Evolutionary conservation across 371 early-diverging fungal genomes (phyloP), one percentile per base, ranked within the genome.

Genomic region (Rhizopus stolonifer): DNA sequence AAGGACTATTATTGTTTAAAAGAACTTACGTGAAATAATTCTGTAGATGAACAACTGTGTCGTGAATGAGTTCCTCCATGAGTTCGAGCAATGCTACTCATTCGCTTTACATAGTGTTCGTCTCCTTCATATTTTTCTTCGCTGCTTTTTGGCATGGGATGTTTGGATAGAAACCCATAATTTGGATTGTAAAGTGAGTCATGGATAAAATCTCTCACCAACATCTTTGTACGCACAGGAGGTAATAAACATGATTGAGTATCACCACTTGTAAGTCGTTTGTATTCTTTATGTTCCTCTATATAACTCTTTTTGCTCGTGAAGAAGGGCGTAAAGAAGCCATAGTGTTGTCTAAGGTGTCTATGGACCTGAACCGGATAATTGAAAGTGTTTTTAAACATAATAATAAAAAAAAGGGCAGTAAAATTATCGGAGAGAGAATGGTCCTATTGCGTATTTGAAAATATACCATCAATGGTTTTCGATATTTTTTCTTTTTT

Each of bases 131-230:
- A 46, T 40, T 54, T 39, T 17, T 58, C 47, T 31, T 34, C 39
- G 14, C 5, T 18, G 7, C 18, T 25, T 13, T 26, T 11, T 4
- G 43, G 22, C n/a, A 22, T 11, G 10, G 91, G 92, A 45, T 91
- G 87, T 60, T 89, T 90, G 1, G 91, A 87, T 62, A 94, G 93
- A 69, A 93, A 96, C 0, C 97, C 97, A 65, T 95, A 95, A 47
- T 84, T 36, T 1, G 93, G 92, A 62, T 95, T 88, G 69, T 95
- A 94, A 9, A 95, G 80, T 15, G 92, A 83, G 59, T 94, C 85
- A 65, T 94, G 83, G 49, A 96, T 93, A 66, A 93, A 95, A 54
- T 95, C 93, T 23, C 96, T 76, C 1, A 83, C 76, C 9, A 89
- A 75, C 88, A 88, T 89, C 58, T 77, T 79, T 22, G 72, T 69